Evolutionary conservation across 2,329 filamentous ascomycete genomes (phyloP), one percentile per base, ranked within the genome.

Genomic region (Pseudodiploospora longispora): DNA sequence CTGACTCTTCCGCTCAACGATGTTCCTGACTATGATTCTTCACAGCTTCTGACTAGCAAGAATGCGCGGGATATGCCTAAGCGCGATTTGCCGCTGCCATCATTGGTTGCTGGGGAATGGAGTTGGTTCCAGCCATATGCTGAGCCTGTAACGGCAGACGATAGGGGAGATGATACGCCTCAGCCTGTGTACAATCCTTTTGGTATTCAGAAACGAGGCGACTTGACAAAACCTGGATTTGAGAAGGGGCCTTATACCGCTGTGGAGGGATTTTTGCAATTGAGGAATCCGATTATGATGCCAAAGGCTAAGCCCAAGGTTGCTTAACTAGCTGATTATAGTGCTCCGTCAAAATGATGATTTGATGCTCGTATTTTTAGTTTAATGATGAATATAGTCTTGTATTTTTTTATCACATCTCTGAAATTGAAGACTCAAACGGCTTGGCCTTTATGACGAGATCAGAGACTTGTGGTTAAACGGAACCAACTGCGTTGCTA

Each of bases 1-100:
- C 8, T 66, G 29, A 49, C 40, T 3, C 3, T 49, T 27, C 44
- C 44, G 29, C 32, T 43, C 27, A 32, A 40, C 5, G 47, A 49
- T 33, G 44, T 50, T 5, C 40, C 40, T 2, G 28, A n/a, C 4
- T 48, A 43, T 27, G n/a, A 46, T 10, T 4, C 29, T 8, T 8
- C 10, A 6, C 19, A 47, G 30, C 34, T 35, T 5, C 12, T 47
- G 35, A 47, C 45, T 2, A 41, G 12, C 5, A 28, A 35, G 27
- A 34, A 33, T 27, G 27, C 27, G 2, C 10, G 27, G 9, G 40
- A 41, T 34, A 12, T 12, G 9, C 41, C 41, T 6, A 19, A 3
- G 4, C n/a, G 32, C 27, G 27, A 43, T 32, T 27, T 43, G 6
- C 6, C 10, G 33, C 9, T 43, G 27, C 41, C 41, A 4, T n/a